phyloP scores from a whole-genome alignment of 176 grass and related monocot species.

The Eremochloa ophiuroides region DNA sequence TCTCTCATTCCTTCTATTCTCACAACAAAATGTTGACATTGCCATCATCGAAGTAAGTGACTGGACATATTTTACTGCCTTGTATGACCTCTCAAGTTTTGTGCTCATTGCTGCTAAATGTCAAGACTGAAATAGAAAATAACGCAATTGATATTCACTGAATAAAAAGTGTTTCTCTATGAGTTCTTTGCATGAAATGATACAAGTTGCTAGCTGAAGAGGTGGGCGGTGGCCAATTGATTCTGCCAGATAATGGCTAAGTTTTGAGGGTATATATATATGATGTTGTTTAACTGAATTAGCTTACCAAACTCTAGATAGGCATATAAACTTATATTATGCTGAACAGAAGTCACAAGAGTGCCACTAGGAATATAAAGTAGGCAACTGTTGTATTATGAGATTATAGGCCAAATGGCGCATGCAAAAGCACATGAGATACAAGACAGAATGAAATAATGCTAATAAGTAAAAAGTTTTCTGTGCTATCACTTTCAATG shows the following conservation, averaged over 20 bases:
- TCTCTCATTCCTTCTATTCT: constrained; percentile 79
- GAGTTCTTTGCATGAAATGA: neutral
- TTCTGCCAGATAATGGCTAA: neutral
- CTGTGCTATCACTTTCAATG: neutral
- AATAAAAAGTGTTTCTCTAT: neutral
- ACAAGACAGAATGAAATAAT: neutral
- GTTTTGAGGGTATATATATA: neutral
- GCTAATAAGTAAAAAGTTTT: neutral
- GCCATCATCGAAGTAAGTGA: constrained; percentile 84
- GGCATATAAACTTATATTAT: neutral
- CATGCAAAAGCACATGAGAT: neutral
- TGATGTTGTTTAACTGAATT: constrained; percentile 2
- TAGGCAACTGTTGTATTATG: neutral
- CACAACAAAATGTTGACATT: constrained; percentile 70
- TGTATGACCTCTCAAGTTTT: neutral
- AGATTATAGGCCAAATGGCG: neutral
- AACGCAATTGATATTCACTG: neutral
- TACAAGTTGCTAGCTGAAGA: neutral
- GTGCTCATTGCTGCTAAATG: neutral
- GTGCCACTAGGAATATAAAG: neutral
- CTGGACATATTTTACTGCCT: neutral
- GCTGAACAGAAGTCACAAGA: neutral
- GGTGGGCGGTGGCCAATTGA: neutral
- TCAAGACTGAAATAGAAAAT: neutral
- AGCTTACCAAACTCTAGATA: neutral